Evolutionary conservation across 2,329 filamentous ascomycete genomes (phyloP), one percentile per base, ranked within the genome.

Genomic region (Epichloe glyceriae): DNA sequence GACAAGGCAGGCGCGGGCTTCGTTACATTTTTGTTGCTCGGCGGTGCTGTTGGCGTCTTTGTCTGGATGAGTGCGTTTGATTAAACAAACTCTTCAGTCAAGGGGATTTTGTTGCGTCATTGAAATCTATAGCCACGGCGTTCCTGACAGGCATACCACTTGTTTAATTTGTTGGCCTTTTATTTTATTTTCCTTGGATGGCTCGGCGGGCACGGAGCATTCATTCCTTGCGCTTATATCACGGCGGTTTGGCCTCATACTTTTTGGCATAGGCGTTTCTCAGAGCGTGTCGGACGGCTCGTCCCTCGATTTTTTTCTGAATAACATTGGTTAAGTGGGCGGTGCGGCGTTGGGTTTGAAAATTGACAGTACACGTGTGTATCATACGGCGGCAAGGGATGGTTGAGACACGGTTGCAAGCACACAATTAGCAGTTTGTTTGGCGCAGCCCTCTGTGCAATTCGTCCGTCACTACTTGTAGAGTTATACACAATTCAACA

Each of bases 1-100:
- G 75, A 77, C 53, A 67, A 61, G 51, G 73, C 71, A 0, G 75
- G 74, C 14, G 74, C 74, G 1, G 70, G 69, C 1, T 70, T 78
- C 49, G 12, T 77, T 41, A 78, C 75, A 0, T 62, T 71, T 34
- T 7, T 76, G 2, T 55, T 76, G 3, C 58, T 74, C 20, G 64
- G 67, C 0, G 62, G 67, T 17, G 66, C 67, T 1, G 48, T 73
- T 2, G 67, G 68, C 15, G 69, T 69, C 4, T 76, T 74, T 61
- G 64, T 67, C 33, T 78, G 75, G 75, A 76, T 78, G 73, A 72
- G 70, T 52, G 50, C 54, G n/a, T 60, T 62, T 50, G 61, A 64
- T 15, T 66, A 33, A 50, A 48, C 14, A 30, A 17, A 14, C 11
- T 52, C 4, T 46, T 19, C 19, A 37, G 48, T 45, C 46, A 11